These are phyloP conservation scores for Pulveroboletus ravenelii DNA, from an alignment of 768 basidiomycete genomes.

Conservation along the genomic window DNA sequence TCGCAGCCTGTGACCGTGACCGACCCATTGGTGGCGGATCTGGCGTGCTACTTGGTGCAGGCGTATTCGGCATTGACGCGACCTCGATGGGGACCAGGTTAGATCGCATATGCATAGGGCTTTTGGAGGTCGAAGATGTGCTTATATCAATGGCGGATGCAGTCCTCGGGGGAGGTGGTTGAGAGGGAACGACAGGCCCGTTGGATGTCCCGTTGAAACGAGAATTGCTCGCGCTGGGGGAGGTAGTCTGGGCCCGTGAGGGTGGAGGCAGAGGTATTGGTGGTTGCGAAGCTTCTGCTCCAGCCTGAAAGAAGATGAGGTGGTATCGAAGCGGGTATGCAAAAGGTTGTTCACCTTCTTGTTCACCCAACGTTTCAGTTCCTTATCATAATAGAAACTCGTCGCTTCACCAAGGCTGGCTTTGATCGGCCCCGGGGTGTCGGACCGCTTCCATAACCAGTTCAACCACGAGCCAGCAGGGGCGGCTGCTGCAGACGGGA, in stretches of 20 bases:
- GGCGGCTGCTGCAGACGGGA: conserved; percentile 26
- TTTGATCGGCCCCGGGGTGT: conserved; percentile 68
- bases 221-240: conserved; percentile 54
- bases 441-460: conserved; percentile 71
- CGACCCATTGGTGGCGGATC: conserved; percentile 41
- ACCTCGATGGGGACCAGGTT: conserved; percentile 52
- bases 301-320: conserved; percentile 40
- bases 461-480: conserved; percentile 69
- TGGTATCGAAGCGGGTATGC: neutral
- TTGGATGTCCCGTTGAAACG: conserved; percentile 31
- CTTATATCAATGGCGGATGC: conserved; percentile 62
- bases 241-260: conserved; percentile 79
- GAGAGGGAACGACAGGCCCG: conserved; percentile 11
- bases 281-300: conserved; percentile 48
- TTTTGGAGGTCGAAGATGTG: conserved; percentile 47
- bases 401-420: conserved; percentile 92
- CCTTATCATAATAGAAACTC: conserved; percentile 89
- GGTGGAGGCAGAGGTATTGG: conserved; percentile 69
- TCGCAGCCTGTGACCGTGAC: conserved; percentile 54
- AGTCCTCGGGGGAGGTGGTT: conserved; percentile 38
- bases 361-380: conserved; percentile 95
- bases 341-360: conserved; percentile 58
- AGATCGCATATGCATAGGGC: conserved; percentile 57
- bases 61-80: conserved; percentile 33
- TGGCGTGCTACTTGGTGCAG: conserved; percentile 17